Evolutionary conservation across 1,284 basidiomycete species (phyloP), one percentile per base, ranked within the genome.

Genomic region (Boletus holoroseus): DNA sequence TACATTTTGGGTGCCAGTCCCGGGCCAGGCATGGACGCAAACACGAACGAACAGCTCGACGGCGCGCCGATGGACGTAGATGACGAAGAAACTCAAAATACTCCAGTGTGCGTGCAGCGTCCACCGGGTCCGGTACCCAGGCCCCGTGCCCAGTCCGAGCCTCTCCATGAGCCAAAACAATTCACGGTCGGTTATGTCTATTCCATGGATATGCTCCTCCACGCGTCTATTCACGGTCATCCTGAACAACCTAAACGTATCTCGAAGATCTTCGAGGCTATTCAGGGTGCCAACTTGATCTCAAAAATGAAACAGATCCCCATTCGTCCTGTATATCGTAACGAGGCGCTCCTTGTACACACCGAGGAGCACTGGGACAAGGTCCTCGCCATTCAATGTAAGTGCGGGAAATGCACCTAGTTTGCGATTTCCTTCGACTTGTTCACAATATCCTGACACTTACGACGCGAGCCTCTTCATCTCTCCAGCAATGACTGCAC

Each of bases 241-340:
- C 92, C 94, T 4, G 95, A 99, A 68, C 80, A 85, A 54, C 95
- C 95, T 0, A 81, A 82, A 58, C 84, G 95, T 24, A 96, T 98
- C 58, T 76, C 78, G n/a, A 73, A 77, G 44, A 94, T 97, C 59
- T 90, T 82, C 69, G 69, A 80, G 24, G 74, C 79, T 5, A 74
- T 99, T 30, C 72, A 78, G 15, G 69, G 73, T 34, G 75, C 76
- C 38, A 79, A 81, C n/a, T 76, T 88, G 58, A 75, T 85, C 42
- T 61, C 71, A 18, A 77, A 82, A 58, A 96, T 97, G 91, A 81
- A 84, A 61, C 77, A 78, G 52, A 72, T 99, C 30, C 81, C 81
- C 0, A 85, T 91, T 56, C 77, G 91, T 36, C 78, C 83, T 44
- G 91, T 88, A 4, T 74, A 77, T 37, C 79, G 79, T 53, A 78